Evolutionary conservation across 108 stramenopile species (phyloP), one percentile per base, ranked within the genome.

Genomic region (Cyclotella distinguenda): DNA sequence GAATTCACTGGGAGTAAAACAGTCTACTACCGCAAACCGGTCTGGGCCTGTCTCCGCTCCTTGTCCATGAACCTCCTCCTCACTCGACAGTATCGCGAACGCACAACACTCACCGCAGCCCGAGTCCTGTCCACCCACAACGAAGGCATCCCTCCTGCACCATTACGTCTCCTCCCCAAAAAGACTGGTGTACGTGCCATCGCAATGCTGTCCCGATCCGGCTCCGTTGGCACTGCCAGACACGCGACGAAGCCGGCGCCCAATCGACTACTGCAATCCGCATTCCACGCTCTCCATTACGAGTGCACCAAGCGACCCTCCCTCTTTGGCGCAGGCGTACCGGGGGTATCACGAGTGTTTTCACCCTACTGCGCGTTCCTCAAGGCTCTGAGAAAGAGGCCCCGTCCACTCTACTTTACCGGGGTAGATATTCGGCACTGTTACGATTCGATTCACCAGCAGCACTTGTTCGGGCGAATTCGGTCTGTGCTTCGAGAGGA

Each of bases 371-470:
- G 68, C 23, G 22, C 66, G 15, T 90, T 84, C 49, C 62, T 82
- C 11, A 53, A 57, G 50, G 39, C 44, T 78, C 45, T 73, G 51
- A 62, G 59, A 21, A 57, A 35, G 21, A 60, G 49, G 40, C 9
- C 35, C 28, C 25, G 13, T 31, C 51, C 30, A 32, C 76, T 95
- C 0, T 86, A 80, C 61, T 90, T 91, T 62, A 87, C 83, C 23
- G 86, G 83, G 57, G 84, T 85, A 8, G 94, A 95, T 48, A 88
- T 95, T 55, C 77, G 83, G 43, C 81, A 87, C 48, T 92, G 90
- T 62, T 95, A 87, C 38, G 94, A 95, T 48, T 85, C 67, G 18
- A 91, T 95, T 21, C 68, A 90, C 48, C 90, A 92, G 68, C 45
- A 80, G 21, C 71, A 77, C 45, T 56, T 95, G 31, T 75, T 72